Evolutionary conservation across 257 asterid species (phyloP).

Genomic region (Solanum peruvianum): DNA sequence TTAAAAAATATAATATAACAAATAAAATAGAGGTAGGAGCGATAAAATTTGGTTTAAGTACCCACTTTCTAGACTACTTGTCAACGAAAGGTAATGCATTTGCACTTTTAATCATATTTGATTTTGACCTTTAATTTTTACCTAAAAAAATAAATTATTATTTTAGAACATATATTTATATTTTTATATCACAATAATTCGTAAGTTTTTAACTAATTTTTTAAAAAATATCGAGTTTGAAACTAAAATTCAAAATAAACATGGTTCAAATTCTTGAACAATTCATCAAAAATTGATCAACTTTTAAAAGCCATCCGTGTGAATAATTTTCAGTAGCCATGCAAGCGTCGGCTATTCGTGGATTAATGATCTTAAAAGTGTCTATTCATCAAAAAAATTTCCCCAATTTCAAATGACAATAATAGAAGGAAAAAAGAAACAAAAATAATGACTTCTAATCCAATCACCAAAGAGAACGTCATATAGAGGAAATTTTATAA

Average conservation of each 20-base stretch:
- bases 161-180: no score
- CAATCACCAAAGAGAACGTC: background rate
- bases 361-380: background rate
- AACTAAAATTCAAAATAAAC: background rate
- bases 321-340: background rate
- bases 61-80: background rate
- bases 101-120: background rate
- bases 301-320: background rate
- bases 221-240: no score
- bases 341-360: background rate
- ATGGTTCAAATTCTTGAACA: background rate
- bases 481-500: no score
- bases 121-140: no score
- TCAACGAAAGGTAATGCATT: background rate
- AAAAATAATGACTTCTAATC: background rate
- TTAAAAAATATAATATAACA: accelerated
- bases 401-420: background rate
- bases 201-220: no score
- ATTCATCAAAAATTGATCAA: background rate
- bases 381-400: background rate
- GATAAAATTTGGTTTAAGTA: background rate
- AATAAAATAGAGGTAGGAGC: background rate
- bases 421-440: background rate
- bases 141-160: background rate
- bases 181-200: background rate